Percentiles rank a stretch among this genome's conserved stretches.
Conservation (phyloP, 108 stramenopile genomes). For the Nitzschia palea region DNA sequence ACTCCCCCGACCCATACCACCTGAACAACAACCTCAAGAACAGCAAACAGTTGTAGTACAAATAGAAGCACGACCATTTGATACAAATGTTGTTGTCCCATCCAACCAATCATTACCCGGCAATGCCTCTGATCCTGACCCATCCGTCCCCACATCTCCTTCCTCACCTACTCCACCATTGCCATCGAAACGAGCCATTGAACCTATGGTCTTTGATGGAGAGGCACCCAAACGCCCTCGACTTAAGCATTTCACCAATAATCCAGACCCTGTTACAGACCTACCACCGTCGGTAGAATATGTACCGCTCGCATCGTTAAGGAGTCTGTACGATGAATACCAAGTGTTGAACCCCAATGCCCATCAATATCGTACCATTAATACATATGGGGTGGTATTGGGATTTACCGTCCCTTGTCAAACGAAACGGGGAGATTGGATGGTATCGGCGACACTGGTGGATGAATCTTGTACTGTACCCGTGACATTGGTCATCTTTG, state of each 20-base stretch:
- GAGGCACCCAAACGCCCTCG: not conserved
- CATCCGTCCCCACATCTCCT: not conserved
- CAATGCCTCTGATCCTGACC: not conserved
- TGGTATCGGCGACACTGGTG: conserved; percentile 57
- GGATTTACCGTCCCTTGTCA: conserved; percentile 53
- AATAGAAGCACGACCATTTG: conserved; percentile 13
- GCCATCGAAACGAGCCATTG: not conserved
- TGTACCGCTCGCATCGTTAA: conserved; percentile 8
- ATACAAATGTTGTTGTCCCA: conserved; percentile 26
- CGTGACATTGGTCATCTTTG: conserved; percentile 58
- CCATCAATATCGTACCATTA: conserved; percentile 25
- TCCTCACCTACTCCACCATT: not conserved
- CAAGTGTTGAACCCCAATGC: not conserved
- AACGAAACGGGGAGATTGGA: conserved; percentile 67
- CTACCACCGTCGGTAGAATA: not conserved
- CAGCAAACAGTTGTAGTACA: not conserved
- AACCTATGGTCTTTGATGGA: conserved; percentile 24
- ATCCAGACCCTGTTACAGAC: not conserved
- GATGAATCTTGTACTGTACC: conserved; percentile 57
- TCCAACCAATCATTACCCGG: not conserved
- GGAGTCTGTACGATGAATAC: conserved; percentile 3
- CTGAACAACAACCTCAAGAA: not conserved
- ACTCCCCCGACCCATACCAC: too few relatives aligned
- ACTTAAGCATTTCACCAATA: not conserved
- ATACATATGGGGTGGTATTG: conserved; percentile 60